Evolutionary conservation across 345 rosid species (phyloP), one percentile per base, ranked within the genome.

Genomic region (Citrus sinensis): DNA sequence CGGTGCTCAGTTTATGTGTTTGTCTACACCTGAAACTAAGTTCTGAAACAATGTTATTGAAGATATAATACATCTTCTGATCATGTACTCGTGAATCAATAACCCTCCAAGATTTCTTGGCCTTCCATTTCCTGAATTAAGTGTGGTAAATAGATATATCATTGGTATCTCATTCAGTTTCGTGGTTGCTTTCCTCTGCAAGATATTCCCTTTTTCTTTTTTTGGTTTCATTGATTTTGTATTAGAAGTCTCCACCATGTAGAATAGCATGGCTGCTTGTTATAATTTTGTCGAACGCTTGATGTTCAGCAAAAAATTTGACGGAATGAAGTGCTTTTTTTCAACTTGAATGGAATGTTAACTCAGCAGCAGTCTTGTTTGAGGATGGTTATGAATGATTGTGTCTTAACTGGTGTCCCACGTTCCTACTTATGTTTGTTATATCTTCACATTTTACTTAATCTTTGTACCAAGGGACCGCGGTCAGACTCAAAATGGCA

Each of bases 21-120:
- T 29, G 22, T 14, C n/a, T 56, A 39, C 67, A 66, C 46, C 49
- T 61, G 54, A 54, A 49, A 34, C 61, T 30, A 27, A 13, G 39
- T 72, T 58, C 58, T 68, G 74, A 77, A 77, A 39, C 63, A 27
- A 20, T 56, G 32, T 68, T 49, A 61, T 80, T 76, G 73, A 56
- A 39, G 64, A 78, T 78, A 65, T 70, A 25, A 27, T 75, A 20
- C 68, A 51, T 63, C 20, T 75, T 29, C 24, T 17, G 58, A 54
- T 35, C 7, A 29, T 56, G 19, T 54, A 34, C 6, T 68, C 5
- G 6, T 65, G 7, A 35, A 58, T 56, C 24, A 27, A 37, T 67
- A n/a, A 14, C 17, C 19, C 35, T 55, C 27, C 54, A 27, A n/a
- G 14, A 59, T 24, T 73, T 73, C 65, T 59, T 70, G n/a, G 59